Evolutionary conservation across 176 grass and related monocot species (phyloP).

Genomic region (Triticum dicoccoides): DNA sequence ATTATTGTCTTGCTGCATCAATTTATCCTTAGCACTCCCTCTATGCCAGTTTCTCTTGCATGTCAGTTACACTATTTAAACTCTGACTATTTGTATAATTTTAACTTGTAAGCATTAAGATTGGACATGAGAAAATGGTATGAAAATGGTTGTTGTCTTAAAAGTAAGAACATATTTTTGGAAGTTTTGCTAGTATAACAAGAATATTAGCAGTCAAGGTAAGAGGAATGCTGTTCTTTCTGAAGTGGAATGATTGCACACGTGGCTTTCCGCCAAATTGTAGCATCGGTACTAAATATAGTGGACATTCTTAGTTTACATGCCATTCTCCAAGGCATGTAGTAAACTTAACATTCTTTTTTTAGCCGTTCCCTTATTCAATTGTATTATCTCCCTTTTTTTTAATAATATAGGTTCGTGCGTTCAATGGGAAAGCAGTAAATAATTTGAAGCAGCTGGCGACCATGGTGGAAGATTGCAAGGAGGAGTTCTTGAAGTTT

Average conservation of each 20-base stretch:
- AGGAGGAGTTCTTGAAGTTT: constrained; percentile 73
- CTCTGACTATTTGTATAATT: not conserved
- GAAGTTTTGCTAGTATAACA: not conserved
- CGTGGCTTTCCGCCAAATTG: not conserved
- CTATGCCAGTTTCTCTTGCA: not conserved
- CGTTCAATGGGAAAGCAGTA: constrained; percentile 73
- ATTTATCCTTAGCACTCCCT: not conserved
- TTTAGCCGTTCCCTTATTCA: not conserved
- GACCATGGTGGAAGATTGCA: constrained; percentile 80
- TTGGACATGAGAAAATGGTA: not conserved
- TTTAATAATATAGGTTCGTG: constrained; percentile 53
- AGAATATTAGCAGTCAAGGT: not conserved
- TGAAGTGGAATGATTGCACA: not conserved
- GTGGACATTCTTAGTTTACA: not conserved
- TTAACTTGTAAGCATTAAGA: not conserved
- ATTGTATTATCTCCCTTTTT: not conserved
- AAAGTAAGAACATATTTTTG: not conserved
- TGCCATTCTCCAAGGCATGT: not conserved
- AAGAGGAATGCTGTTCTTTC: not conserved
- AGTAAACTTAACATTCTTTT: not conserved
- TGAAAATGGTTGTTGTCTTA: not conserved
- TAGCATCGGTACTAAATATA: not conserved
- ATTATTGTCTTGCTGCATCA: not conserved
- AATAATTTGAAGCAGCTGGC: constrained; percentile 87
- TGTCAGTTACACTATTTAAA: not conserved